Evolutionary conservation across 2,329 filamentous ascomycete species (phyloP).

Genomic region (Verticillium alfalfae): DNA sequence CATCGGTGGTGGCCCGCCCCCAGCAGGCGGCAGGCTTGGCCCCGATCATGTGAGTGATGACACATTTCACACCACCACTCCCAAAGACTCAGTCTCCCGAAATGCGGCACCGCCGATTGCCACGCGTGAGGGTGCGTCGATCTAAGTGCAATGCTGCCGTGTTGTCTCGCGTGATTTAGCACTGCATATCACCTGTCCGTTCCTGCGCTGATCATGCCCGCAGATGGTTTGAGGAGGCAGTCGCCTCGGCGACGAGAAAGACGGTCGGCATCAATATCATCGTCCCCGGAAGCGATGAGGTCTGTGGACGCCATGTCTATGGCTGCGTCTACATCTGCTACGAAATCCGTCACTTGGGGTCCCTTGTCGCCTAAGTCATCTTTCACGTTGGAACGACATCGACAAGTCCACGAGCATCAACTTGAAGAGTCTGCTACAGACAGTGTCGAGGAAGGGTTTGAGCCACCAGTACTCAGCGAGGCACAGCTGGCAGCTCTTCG

Average conservation of each 20-base stretch:
- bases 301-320: background rate
- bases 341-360: conserved; percentile 40
- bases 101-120: conserved; percentile 8
- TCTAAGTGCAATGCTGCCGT: conserved; percentile 6
- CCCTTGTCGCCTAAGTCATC: conserved; percentile 45
- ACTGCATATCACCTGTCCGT: background rate
- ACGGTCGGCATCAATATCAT: conserved; percentile 1
- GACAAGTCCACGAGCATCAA: conserved; percentile 23
- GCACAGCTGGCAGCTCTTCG: conserved; percentile 9
- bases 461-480: conserved; percentile 8
- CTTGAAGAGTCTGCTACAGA: conserved; percentile 11
- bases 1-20: conserved; percentile 6
- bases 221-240: conserved; percentile 23
- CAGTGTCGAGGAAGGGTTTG: background rate
- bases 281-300: conserved; percentile 3
- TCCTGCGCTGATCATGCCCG: conserved; percentile 1
- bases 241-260: conserved; percentile 5
- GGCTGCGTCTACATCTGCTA: conserved; percentile 3
- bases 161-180: conserved; percentile 2
- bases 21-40: conserved; percentile 22
- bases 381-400: conserved; percentile 36
- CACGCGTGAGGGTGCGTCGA: conserved; percentile 13
- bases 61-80: conserved; percentile 11
- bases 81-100: conserved; percentile 5
- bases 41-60: conserved; percentile 40